Evolutionary conservation across 306 rosid genomes (phyloP), one percentile per base, ranked within the genome.

Genomic region (Quercus ilex): DNA sequence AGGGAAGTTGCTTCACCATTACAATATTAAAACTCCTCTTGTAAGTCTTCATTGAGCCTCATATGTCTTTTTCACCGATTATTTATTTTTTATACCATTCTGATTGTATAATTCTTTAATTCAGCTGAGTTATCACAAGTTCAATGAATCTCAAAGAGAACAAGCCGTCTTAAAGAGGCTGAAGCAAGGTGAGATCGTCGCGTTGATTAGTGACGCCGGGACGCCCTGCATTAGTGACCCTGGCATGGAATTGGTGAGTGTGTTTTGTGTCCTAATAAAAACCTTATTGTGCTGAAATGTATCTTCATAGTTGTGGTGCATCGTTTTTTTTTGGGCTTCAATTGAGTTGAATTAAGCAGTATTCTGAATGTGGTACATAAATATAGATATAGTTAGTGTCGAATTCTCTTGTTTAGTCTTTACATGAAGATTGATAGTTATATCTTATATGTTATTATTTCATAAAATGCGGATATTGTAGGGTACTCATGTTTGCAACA

Each of bases 91-190:
- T 17, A 10, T 49, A 81, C 25, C 56, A 15, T 79, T 84, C 79
- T 88, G 53, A 91, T 83, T 49, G 33, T 31, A 35, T 17, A 41
- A n/a, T n/a, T 58, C 14, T 78, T 80, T 88, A 79, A 75, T 74
- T 72, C 99, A 96, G 97, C 79, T 93, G 87, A 96, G 98, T 76
- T 96, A 91, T 87, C 99, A 95, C 87, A 93, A 91, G 52, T 95
- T 89, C 89, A 95, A 93, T 56, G 99, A 95, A 84, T 78, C 91
- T 10, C 99, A 85, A 79, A 88, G 98, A 82, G 99, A 89, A 46
- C 93, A 88, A 67, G 78, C 86, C 30, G 99, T 95, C 85, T 83
- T 95, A 65, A 91, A 26, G 90, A 89, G 98, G 90, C 79, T 93
- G 86, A 93, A 91, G 81, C 79, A 90, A 85, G 97, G 98, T 68